Base-by-base conservation (phyloP, 176 grass and related monocot genomes). In the Bromus sterilis region DNA sequence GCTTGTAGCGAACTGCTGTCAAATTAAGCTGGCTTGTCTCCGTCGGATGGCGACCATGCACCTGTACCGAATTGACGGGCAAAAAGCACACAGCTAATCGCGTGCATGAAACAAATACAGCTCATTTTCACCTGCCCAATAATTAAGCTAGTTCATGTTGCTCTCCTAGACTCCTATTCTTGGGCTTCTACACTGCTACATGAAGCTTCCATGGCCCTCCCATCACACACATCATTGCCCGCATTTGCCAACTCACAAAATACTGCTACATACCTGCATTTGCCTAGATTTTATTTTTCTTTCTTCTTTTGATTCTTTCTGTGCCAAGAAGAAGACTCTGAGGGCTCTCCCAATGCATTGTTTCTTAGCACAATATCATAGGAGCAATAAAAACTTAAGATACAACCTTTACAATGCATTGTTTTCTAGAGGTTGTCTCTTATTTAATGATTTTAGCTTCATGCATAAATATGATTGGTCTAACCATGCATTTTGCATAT, bases 21-120 rank as follows among this genome's bases (percentile, higher is more conserved):
- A 4, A 64, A 75, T 59, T 61, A 33, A 73, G 80, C 67, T 63
- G 58, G 9, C 16, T 31, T 39, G 58, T 83, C 57, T 11, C 68
- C 67, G 68, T 82, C 74, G 39, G 78, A 87, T 35, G 44, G 55
- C 63, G 86, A 83, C 86, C 34, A 48, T 28, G 74, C 74, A 83
- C 9, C 73, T 8, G 86, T 56, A 41, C 40, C 65, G 64, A 87
- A 78, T 71, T 71, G 75, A 85, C 29, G 39, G 30, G 29, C 3
- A 14, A 71, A 77, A 20, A 36, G n/a, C n/a, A n/a, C n/a, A 49
- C 53, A 85, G 39, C 68, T 42, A 33, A n/a, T n/a, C n/a, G 56
- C 11, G n/a, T 44, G 68, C 23, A 44, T 30, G 68, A 16, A 72
- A 72, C 68, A 72, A 30, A 71, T 51, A 21, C 68, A 10, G 7